phyloP scores from a whole-genome alignment of 2,329 filamentous ascomycete species.

The Xylariaceae sp. region DNA sequence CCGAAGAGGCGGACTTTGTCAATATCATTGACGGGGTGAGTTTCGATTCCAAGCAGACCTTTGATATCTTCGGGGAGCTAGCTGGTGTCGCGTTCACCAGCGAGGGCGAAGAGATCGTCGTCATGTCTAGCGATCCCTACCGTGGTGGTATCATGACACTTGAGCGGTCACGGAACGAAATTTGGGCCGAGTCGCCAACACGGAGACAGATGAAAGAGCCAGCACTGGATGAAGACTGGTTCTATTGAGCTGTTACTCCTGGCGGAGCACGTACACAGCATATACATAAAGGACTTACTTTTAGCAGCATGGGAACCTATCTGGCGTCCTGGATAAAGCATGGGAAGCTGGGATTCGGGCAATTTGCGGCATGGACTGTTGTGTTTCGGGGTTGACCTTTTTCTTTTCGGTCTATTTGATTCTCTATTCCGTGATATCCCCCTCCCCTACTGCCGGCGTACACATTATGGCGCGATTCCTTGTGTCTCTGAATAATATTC shows the following conservation, averaged over 20 bases:
- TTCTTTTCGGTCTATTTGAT: no score
- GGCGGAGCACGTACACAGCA: no score
- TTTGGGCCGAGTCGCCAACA: not conserved
- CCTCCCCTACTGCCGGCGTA: no score
- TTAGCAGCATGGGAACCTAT: no score
- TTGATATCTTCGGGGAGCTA: constrained; percentile 73
- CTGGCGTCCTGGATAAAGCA: no score
- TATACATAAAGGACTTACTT: no score
- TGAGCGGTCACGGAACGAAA: constrained; percentile 42
- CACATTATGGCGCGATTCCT: no score
- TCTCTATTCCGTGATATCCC: no score
- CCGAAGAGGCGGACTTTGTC: constrained; percentile 71
- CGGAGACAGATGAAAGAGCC: constrained; percentile 27
- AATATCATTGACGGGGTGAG: constrained; percentile 65
- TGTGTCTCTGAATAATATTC: no score
- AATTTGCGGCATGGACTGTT: no score
- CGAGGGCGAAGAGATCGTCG: constrained; percentile 62
- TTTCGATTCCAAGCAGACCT: constrained; percentile 61
- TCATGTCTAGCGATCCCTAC: constrained; percentile 61
- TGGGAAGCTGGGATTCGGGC: no score
- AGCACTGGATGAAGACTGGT: constrained; percentile 26
- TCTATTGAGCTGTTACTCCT: constrained; percentile 18
- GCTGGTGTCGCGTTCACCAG: constrained; percentile 65
- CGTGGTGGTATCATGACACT: constrained; percentile 66
- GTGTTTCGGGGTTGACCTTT: no score